Conservation (phyloP, 2,329 filamentous ascomycete genomes). For the Neofusicoccum parvum region DNA sequence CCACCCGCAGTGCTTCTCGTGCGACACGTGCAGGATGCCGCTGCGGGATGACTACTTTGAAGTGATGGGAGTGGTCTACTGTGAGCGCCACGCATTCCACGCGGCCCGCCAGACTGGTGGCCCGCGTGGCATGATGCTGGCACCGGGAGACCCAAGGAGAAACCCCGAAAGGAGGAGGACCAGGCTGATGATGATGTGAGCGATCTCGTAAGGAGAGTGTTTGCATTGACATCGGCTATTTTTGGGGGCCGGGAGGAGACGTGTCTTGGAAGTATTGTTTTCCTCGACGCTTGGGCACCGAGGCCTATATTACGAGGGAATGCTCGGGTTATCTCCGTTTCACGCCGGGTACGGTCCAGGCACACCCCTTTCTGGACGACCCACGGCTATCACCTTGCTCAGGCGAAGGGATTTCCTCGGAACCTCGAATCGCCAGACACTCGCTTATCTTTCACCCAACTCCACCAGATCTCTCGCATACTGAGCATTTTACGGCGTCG, state of each 20-base stretch:
- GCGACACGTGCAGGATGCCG: conserved; percentile 72
- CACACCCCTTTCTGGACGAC: conserved; percentile 10
- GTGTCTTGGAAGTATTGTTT: conserved; percentile 8
- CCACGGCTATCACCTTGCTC: conserved; percentile 8
- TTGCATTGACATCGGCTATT: conserved; percentile 12
- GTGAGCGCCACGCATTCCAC: conserved; percentile 79
- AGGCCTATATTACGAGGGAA: conserved; percentile 2
- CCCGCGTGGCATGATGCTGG: conserved; percentile 31
- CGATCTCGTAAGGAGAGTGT: neutral
- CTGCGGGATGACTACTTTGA: conserved; percentile 90
- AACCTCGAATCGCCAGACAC: neutral
- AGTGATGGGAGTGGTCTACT: conserved; percentile 76
- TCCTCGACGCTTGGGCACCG: neutral
- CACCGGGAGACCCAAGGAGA: conserved; percentile 39
- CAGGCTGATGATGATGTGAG: conserved; percentile 54
- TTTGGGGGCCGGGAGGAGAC: neutral
- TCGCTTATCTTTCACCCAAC: neutral
- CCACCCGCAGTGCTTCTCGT: conserved; percentile 85
- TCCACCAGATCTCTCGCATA: neutral
- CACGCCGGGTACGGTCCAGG: neutral
- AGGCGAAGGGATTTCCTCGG: conserved; percentile 3
- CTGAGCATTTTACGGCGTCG: conserved; percentile 1
- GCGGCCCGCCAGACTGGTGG: conserved; percentile 44
- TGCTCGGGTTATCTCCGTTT: conserved; percentile 9
- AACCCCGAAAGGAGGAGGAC: conserved; percentile 53